These are phyloP conservation scores for Candida hungchunana DNA, from an alignment of 805 yeast species.

Conservation along the genomic window DNA sequence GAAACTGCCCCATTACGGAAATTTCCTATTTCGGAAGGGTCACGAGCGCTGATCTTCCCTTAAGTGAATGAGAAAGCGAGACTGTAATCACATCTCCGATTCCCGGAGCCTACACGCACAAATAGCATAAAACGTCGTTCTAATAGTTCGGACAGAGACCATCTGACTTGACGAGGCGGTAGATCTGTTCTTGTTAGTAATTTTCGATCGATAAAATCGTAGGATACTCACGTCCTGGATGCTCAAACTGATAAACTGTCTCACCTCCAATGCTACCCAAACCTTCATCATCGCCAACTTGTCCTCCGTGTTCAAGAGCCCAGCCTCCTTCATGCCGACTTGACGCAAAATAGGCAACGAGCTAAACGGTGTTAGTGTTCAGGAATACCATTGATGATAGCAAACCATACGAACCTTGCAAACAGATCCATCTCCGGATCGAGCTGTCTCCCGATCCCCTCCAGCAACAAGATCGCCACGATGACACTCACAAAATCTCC, in stretches of 20 bases:
- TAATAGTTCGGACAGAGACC: conserved; percentile 61
- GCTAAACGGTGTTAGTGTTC: conserved; percentile 22
- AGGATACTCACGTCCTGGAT: conserved; percentile 61
- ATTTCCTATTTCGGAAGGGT: conserved; percentile 1
- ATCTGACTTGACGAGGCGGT: conserved; percentile 57
- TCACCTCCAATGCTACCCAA: conserved; percentile 85
- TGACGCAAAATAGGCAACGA: conserved; percentile 49
- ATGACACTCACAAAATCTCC: conserved; percentile 94
- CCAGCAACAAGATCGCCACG: conserved; percentile 85
- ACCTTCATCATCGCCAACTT: conserved; percentile 81
- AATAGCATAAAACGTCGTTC: too few species aligned
- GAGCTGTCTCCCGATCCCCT: conserved; percentile 92
- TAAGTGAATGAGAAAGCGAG: conserved; percentile 26
- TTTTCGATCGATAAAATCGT: not conserved
- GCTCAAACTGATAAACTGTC: conserved; percentile 81
- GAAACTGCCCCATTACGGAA: not conserved
- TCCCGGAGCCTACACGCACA: too few species aligned
- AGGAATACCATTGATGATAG: conserved; percentile 32
- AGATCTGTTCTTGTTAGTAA: conserved; percentile 31
- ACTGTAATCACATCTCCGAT: too few species aligned
- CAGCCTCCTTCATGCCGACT: conserved; percentile 68
- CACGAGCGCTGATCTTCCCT: conserved; percentile 6
- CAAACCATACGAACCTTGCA: conserved; percentile 81
- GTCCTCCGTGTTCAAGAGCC: conserved; percentile 53
- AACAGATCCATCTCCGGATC: conserved; percentile 92